Evolutionary conservation across 169 alveolate genomes (phyloP), one percentile per base, ranked within the genome.

Genomic region (Eimeria maxima): DNA sequence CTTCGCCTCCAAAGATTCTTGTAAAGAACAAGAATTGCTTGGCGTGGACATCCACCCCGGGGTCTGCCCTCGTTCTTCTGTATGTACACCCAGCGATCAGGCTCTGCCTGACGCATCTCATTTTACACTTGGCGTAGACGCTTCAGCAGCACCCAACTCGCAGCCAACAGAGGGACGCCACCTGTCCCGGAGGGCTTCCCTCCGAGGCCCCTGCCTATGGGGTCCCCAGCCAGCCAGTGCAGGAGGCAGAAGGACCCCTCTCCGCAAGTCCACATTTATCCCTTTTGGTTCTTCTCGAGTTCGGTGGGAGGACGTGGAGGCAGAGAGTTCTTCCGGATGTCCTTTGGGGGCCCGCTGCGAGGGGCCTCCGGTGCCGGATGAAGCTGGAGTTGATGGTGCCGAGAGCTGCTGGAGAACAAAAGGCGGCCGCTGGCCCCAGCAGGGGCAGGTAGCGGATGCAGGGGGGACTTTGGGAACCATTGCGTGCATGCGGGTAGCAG

Each of bases 261-360:
- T n/a, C 67, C 67, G 67, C 67, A 29, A 42, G 57, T 14, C 50
- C 4, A 24, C 47, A 18, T 81, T 47, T 27, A 11, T 53, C 8
- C 90, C 55, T 13, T 81, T 20, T 27, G 47, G 47, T n/a, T 53
- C 90, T 24, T 81, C 60, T 38, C 18, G 73, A 47, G 90, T 81
- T 67, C 50, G 90, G 27, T 81, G 90, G 90, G 90, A 67, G 69
- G 73, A 81, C 45, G 50, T 81, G 27, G 53, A 53, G 69, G 33
- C 90, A 22, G 73, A 47, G 50, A 50, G 29, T 47, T 81, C 90
- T 53, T 67, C 74, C 8, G 74, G 18, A 10, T 38, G 50, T 7
- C 69, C 47, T 57, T 57, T 18, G 18, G 67, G 67, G 67, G 24
- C 67, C 67, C 67, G n/a, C 24, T 57, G 67, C 18, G 80, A 16